Evolutionary conservation across 495 filamentous ascomycete species (phyloP).

Genomic region (Annulohypoxylon nitens): DNA sequence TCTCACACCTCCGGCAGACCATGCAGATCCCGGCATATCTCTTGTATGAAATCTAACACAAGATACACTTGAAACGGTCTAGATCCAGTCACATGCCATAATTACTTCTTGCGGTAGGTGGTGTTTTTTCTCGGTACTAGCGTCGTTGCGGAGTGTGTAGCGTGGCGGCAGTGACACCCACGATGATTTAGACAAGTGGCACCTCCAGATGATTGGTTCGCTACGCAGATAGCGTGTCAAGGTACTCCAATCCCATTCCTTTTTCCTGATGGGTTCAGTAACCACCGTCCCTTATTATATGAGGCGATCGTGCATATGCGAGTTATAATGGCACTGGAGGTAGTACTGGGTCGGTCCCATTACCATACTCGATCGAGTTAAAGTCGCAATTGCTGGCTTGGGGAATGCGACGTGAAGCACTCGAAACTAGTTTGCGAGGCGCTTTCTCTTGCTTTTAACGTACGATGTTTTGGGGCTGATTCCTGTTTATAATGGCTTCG

Average conservation of each 20-base stretch:
- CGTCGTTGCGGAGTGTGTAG: constrained; percentile 1
- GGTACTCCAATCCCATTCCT: constrained; percentile 14
- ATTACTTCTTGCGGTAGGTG: constrained; percentile 42
- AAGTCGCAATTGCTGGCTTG: constrained; percentile 24
- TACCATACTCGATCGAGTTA: constrained; percentile 22
- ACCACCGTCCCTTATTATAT: constrained; percentile 15
- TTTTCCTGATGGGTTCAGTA: constrained; percentile 9
- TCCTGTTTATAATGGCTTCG: background rate
- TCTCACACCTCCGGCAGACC: constrained; percentile 1
- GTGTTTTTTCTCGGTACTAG: constrained; percentile 17
- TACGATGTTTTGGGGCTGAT: background rate
- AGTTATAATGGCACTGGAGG: constrained; percentile 16
- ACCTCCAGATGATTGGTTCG: constrained; percentile 29
- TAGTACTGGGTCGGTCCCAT: constrained; percentile 14
- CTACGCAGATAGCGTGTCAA: background rate
- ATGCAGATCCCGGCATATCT: constrained; percentile 45
- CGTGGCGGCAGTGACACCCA: constrained; percentile 24
- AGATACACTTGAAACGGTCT: constrained; percentile 32
- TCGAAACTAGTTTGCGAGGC: background rate
- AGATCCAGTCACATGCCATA: constrained; percentile 39
- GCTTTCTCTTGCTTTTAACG: background rate
- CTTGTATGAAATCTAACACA: constrained; percentile 23
- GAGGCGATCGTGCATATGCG: constrained; percentile 42
- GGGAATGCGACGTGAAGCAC: constrained; percentile 14
- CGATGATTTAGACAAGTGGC: constrained; percentile 26